Evolutionary conservation across 164 flowering plant genomes (phyloP).

Genomic region (Stephania japonica): DNA sequence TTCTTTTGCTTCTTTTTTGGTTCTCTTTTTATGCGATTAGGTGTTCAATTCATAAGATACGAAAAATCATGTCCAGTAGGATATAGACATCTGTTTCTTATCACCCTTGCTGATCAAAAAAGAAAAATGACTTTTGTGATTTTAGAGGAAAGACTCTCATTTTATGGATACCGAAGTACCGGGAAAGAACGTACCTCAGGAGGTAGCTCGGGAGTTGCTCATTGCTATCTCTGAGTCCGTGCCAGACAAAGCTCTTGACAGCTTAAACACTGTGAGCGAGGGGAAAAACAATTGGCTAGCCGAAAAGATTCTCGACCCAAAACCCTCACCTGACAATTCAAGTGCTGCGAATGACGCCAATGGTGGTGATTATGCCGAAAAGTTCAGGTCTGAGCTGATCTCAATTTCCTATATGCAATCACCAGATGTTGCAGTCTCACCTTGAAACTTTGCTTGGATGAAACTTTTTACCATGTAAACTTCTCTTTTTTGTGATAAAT

Average conservation of each 20-base stretch:
- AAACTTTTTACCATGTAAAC: slow-evolving; percentile 11
- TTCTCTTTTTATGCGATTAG: background rate
- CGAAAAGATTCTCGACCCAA: slow-evolving; percentile 18
- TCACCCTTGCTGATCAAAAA: background rate
- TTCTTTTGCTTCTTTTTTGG: background rate
- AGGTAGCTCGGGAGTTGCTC: slow-evolving; percentile 51
- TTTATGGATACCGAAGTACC: slow-evolving; percentile 42
- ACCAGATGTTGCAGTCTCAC: slow-evolving; percentile 24
- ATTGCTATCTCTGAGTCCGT: slow-evolving; percentile 41
- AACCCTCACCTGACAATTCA: slow-evolving; percentile 15
- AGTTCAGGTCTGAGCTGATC: slow-evolving; percentile 42
- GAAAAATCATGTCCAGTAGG: background rate
- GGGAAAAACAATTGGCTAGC: slow-evolving; percentile 5
- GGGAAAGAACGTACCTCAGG: slow-evolving; percentile 29
- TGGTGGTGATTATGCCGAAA: slow-evolving; percentile 25
- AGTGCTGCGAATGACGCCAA: slow-evolving; percentile 15
- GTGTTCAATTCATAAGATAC: background rate
- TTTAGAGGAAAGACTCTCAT: slow-evolving; percentile 11
- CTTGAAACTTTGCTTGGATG: slow-evolving; percentile 11
- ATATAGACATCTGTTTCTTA: background rate
- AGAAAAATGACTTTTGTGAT: background rate
- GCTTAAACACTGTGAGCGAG: slow-evolving; percentile 13
- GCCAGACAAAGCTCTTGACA: slow-evolving; percentile 16
- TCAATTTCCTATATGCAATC: slow-evolving; percentile 40
- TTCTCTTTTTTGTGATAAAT: slow-evolving; percentile 2